Percentiles rank a stretch among this genome's conserved stretches.
These are phyloP conservation scores for Seiridium cupressi DNA, from an alignment of 2,329 filamentous ascomycete genomes.

Conservation along the genomic window DNA sequence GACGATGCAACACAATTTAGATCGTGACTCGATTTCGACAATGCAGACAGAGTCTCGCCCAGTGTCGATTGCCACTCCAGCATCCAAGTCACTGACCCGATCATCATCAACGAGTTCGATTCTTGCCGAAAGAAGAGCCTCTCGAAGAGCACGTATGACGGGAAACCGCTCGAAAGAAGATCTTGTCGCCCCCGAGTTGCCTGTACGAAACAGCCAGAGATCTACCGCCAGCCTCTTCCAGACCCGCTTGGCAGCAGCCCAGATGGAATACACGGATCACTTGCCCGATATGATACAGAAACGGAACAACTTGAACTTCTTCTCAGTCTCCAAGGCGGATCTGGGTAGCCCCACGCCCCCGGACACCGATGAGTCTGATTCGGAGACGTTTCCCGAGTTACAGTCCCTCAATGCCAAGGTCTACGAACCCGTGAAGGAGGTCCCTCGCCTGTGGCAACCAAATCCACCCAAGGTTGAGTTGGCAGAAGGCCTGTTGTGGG, in stretches of 20 bases:
- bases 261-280: conserved; percentile 42
- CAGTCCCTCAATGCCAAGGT: conserved; percentile 7
- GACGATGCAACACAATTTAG: conserved; percentile 51
- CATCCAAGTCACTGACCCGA: conserved; percentile 9
- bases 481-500: conserved; percentile 20
- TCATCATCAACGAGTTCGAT: conserved; percentile 29
- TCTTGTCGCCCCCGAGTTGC: conserved; percentile 23
- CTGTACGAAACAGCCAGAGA: conserved; percentile 26
- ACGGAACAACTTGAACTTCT: conserved; percentile 35
- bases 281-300: conserved; percentile 34
- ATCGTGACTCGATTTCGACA: conserved; percentile 50
- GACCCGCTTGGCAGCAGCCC: conserved; percentile 41
- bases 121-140: conserved; percentile 35
- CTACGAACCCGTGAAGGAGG: conserved; percentile 6
- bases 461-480: conserved; percentile 7
- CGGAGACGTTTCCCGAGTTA: conserved; percentile 25
- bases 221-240: conserved; percentile 40
- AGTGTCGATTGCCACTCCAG: conserved; percentile 19
- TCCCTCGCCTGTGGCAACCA: conserved; percentile 20
- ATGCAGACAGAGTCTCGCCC: conserved; percentile 36
- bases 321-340: conserved; percentile 35
- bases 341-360: conserved; percentile 54
- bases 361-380: conserved; percentile 49
- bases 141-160: conserved; percentile 34
- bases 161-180: conserved; percentile 24